Percentiles rank a stretch among this genome's conserved stretches.
phyloP scores from a whole-genome alignment of 768 basidiomycete genomes.

The Cystofilobasidium macerans region DNA sequence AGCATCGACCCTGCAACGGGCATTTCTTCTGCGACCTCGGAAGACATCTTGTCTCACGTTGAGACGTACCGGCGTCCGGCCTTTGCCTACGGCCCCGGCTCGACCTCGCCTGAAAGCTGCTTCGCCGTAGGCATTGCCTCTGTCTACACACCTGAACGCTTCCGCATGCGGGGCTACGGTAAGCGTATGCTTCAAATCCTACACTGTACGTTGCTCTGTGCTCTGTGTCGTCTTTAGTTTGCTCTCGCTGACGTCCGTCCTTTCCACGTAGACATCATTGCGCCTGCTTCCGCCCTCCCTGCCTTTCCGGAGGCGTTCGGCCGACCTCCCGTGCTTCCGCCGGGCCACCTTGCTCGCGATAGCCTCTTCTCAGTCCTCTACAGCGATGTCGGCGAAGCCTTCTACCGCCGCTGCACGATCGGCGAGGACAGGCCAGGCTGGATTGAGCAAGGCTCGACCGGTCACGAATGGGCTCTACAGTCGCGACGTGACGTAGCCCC shows the following conservation, averaged over 20 bases:
- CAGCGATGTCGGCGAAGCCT: conserved; percentile 17
- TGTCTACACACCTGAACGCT: conserved; percentile 7
- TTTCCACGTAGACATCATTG: conserved; percentile 1
- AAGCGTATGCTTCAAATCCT: conserved; percentile 11
- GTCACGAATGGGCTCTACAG: conserved; percentile 1
- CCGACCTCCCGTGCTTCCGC: neutral
- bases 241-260: neutral
- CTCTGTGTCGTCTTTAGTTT: neutral
- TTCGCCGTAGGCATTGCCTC: conserved; percentile 15
- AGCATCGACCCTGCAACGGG: neutral
- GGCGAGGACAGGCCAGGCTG: conserved; percentile 4
- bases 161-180: conserved; percentile 10
- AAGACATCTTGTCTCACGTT: conserved; percentile 10
- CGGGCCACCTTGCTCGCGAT: neutral
- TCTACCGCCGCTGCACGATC: conserved; percentile 9
- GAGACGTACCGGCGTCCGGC: conserved; percentile 19
- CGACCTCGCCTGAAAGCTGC: neutral
- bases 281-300: conserved; percentile 1
- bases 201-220: conserved; percentile 7
- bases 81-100: neutral
- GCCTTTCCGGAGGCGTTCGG: neutral
- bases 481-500: too few relatives aligned
- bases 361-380: conserved; percentile 17
- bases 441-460: conserved; percentile 8
- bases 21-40: neutral